Conservation (phyloP, 2,329 filamentous ascomycete species). For the Paecilomyces dactylethromorphus region DNA sequence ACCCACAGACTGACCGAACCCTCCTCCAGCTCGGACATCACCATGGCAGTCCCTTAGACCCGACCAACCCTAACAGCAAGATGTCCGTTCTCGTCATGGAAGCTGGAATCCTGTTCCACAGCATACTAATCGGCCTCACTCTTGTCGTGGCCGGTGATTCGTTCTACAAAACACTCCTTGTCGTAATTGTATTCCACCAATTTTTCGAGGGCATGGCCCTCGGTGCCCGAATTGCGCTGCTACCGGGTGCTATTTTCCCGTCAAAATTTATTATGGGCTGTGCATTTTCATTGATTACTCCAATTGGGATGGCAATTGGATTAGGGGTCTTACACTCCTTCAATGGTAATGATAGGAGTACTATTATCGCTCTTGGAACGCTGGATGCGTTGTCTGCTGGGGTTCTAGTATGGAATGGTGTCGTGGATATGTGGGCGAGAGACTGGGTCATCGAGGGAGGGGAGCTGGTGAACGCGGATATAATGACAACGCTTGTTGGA, state of each 20-base stretch:
- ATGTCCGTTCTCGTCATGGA: constrained; percentile 65
- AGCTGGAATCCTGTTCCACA: constrained; percentile 69
- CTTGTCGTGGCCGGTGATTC: constrained; percentile 44
- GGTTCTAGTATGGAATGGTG: constrained; percentile 70
- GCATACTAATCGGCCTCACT: constrained; percentile 46
- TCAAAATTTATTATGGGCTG: constrained; percentile 53
- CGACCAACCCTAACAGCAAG: constrained; percentile 38
- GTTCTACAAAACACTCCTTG: constrained; percentile 46
- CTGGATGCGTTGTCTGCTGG: constrained; percentile 68
- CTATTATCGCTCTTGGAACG: constrained; percentile 65
- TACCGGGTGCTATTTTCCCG: constrained; percentile 31
- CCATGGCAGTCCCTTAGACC: constrained; percentile 22
- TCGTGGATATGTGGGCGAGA: constrained; percentile 72
- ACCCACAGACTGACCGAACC: constrained; percentile 6
- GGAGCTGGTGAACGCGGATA: constrained; percentile 49
- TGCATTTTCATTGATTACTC: constrained; percentile 65
- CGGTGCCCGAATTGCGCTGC: constrained; percentile 61
- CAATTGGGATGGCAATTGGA: constrained; percentile 73
- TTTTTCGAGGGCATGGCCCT: constrained; percentile 73
- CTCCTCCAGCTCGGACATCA: constrained; percentile 25
- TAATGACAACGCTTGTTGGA: constrained; percentile 45
- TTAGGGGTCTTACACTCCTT: constrained; percentile 64
- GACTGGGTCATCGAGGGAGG: constrained; percentile 62
- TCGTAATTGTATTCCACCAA: constrained; percentile 70
- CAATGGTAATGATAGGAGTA: constrained; percentile 65